Conservation (phyloP, 179 eudicot genomes). For the Silene vulgaris region DNA sequence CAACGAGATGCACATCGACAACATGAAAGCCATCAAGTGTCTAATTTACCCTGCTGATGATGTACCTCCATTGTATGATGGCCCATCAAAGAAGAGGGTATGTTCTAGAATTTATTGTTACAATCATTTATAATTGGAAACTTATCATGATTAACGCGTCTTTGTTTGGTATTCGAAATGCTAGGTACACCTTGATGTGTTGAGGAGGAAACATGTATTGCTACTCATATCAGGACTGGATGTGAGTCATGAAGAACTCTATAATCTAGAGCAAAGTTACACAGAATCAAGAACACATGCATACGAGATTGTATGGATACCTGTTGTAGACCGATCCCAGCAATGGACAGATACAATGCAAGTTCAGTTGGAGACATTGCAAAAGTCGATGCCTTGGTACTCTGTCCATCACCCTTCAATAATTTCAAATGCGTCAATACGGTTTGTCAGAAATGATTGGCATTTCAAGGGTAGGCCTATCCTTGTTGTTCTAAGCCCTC, state of each 20-base stretch:
- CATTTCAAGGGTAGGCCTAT: slow-evolving; percentile 53
- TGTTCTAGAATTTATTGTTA: not conserved
- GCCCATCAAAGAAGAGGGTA: slow-evolving; percentile 44
- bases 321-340: slow-evolving; percentile 39
- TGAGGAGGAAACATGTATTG: slow-evolving; percentile 51
- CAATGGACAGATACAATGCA: slow-evolving; percentile 40
- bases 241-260: slow-evolving; percentile 51
- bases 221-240: slow-evolving; percentile 55
- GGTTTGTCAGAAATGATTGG: slow-evolving; percentile 50
- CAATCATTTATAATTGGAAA: no score
- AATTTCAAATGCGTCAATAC: slow-evolving; percentile 35
- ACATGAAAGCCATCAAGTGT: slow-evolving; percentile 49
- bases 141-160: not conserved
- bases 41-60: slow-evolving; percentile 43
- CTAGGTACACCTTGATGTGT: slow-evolving; percentile 47
- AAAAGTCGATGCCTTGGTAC: slow-evolving; percentile 63
- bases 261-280: slow-evolving; percentile 55
- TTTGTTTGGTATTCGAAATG: not conserved
- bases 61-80: slow-evolving; percentile 40
- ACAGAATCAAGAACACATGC: slow-evolving; percentile 42
- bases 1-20: slow-evolving; percentile 48
- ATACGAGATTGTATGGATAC: slow-evolving; percentile 65
- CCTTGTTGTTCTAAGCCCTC: slow-evolving; percentile 60
- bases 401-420: slow-evolving; percentile 46
- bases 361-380: slow-evolving; percentile 39